These are phyloP conservation scores for Lichtheimia ornata DNA, from an alignment of 371 early-diverging fungal species.

Conservation along the genomic window DNA sequence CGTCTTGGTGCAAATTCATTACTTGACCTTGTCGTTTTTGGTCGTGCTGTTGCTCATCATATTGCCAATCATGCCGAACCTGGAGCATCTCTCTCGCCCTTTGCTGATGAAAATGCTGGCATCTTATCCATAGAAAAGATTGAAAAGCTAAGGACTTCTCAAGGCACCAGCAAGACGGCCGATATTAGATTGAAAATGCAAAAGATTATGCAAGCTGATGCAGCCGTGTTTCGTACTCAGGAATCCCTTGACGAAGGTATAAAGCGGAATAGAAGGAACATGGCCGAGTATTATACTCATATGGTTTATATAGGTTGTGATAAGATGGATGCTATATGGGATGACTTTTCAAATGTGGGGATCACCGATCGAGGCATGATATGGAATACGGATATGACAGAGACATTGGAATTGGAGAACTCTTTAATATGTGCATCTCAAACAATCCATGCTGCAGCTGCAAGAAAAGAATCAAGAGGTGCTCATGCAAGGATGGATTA, in stretches of 20 bases:
- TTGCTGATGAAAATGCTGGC: conserved; percentile 82
- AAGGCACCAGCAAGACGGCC: conserved; percentile 82
- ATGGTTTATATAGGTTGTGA: too few relatives aligned
- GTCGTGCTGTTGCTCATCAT: conserved; percentile 94
- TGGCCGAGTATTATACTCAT: conserved; percentile 17
- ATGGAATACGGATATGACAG: too few relatives aligned
- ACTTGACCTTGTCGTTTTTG: conserved; percentile 96
- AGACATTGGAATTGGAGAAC: too few relatives aligned
- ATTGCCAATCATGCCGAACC: conserved; percentile 89
- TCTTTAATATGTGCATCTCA: conserved; percentile 69
- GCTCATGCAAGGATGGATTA: conserved; percentile 41
- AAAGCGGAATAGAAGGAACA: neutral
- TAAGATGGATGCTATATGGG: too few relatives aligned
- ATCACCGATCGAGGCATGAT: too few relatives aligned
- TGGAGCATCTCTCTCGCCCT: conserved; percentile 81
- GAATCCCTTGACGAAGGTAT: conserved; percentile 83
- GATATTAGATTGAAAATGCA: conserved; percentile 94
- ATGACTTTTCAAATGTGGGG: too few relatives aligned
- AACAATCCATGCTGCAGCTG: conserved; percentile 88
- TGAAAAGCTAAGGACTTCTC: conserved; percentile 87
- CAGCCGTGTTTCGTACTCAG: conserved; percentile 97
- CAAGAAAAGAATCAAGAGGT: conserved; percentile 83
- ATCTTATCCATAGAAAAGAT: conserved; percentile 87
- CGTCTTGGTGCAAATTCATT: conserved; percentile 98
- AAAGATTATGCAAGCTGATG: conserved; percentile 96